phyloP scores from a whole-genome alignment of 2,329 filamentous ascomycete genomes.

The Pseudocercospora eumusae region DNA sequence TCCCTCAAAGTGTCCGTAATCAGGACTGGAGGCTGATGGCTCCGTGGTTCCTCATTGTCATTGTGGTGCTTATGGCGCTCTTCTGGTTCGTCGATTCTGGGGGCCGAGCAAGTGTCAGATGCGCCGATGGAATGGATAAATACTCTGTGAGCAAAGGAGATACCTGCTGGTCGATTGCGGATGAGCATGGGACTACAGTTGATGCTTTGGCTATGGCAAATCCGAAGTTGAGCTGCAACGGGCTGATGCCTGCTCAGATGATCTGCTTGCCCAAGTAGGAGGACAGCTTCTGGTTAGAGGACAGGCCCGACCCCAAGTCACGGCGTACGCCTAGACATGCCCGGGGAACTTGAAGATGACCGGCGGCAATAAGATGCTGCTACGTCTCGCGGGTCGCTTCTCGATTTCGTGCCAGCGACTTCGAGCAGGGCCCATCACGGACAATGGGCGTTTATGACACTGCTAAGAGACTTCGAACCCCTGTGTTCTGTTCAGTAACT shows the following conservation, averaged over 20 bases:
- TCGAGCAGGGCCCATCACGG: too few species aligned
- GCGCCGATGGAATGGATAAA: conserved; percentile 19
- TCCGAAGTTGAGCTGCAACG: conserved; percentile 19
- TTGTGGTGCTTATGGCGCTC: conserved; percentile 16
- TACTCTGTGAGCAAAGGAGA: conserved; percentile 21
- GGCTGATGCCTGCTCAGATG: conserved; percentile 11
- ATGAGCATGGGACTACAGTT: conserved; percentile 16
- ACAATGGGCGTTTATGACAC: too few species aligned
- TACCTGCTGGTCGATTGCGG: conserved; percentile 25
- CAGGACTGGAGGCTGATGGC: conserved; percentile 22
- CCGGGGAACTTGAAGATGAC: too few species aligned
- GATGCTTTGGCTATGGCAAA: conserved; percentile 22
- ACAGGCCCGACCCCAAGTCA: too few species aligned
- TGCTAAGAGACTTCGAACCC: too few species aligned
- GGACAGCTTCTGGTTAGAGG: too few species aligned
- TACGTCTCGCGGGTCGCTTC: too few species aligned
- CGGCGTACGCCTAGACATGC: too few species aligned
- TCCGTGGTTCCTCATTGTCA: conserved; percentile 21
- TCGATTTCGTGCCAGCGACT: too few species aligned
- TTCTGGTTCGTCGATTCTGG: conserved; percentile 21
- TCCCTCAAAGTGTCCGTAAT: conserved; percentile 5
- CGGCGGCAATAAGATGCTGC: too few species aligned
- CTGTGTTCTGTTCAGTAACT: too few species aligned
- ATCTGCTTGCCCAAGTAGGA: conserved; percentile 19
- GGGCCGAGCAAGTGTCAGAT: not conserved